These are phyloP conservation scores for Globisporangium orthogonon DNA, from an alignment of 352 stramenopile genomes.

Conservation along the genomic window DNA sequence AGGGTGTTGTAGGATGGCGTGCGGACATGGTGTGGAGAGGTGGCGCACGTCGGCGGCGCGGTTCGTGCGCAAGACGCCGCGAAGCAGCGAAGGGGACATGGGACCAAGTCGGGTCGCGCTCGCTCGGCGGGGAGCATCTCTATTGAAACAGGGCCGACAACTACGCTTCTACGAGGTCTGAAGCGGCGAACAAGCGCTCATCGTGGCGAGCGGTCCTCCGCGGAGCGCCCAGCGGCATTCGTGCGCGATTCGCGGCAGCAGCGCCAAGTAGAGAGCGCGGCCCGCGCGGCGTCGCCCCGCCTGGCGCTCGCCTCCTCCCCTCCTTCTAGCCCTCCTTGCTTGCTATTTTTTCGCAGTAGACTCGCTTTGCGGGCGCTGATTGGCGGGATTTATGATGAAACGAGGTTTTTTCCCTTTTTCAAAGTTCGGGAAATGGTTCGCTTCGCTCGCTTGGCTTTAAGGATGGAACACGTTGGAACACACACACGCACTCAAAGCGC, in stretches of 20 bases:
- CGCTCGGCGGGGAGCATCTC: not conserved
- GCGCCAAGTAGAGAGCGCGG: not conserved
- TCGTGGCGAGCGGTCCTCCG: not conserved
- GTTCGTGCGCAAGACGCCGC: not conserved
- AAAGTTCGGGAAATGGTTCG: not conserved
- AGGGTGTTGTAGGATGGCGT: not conserved
- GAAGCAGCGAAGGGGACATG: not conserved
- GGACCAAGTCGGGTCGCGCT: not conserved
- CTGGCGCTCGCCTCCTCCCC: not conserved
- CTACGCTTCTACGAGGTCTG: not conserved
- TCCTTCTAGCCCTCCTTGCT: not conserved
- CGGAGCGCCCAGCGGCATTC: not conserved
- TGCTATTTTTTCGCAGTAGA: slow-evolving; percentile 12
- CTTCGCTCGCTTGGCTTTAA: slow-evolving; percentile 14
- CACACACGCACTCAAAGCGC: too few relatives aligned
- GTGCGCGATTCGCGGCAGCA: not conserved
- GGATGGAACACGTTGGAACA: slow-evolving; percentile 2
- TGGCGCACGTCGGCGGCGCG: not conserved
- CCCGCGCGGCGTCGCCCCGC: not conserved
- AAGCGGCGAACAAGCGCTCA: not conserved
- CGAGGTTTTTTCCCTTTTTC: not conserved
- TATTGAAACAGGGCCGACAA: not conserved
- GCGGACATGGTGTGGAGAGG: not conserved
- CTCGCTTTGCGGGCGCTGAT: slow-evolving; percentile 15
- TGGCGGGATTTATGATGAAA: slow-evolving; percentile 18